phyloP scores from a whole-genome alignment of 441 rosid species.

The Sinapis alba region DNA sequence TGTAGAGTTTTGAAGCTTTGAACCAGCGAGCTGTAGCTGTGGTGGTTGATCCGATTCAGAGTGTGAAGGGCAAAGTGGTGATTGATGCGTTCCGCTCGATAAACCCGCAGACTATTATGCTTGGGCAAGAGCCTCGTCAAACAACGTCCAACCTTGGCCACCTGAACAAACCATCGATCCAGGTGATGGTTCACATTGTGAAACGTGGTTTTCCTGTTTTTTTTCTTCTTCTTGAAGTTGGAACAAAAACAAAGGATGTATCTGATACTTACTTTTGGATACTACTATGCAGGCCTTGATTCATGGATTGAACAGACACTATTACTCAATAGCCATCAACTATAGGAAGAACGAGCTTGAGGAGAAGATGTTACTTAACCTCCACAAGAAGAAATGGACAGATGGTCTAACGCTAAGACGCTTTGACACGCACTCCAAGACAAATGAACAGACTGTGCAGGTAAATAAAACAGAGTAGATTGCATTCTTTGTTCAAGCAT shows the following conservation, averaged over 20 bases:
- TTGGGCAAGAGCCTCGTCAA: constrained; percentile 97
- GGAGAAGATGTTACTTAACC: constrained; percentile 97
- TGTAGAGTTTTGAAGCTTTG: constrained; percentile 98
- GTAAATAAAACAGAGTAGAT: constrained; percentile 31
- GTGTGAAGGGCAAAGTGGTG: constrained; percentile 98
- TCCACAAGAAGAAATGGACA: constrained; percentile 99
- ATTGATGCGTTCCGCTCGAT: constrained; percentile 98
- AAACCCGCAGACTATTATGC: constrained; percentile 99
- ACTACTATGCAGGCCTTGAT: constrained; percentile 71
- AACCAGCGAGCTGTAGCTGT: constrained; percentile 98
- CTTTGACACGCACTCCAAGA: constrained; percentile 91
- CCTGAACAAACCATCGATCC: constrained; percentile 96
- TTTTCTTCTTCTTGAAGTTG: neutral
- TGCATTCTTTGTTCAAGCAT: neutral
- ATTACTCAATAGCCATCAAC: constrained; percentile 95
- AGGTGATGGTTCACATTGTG: constrained; percentile 46
- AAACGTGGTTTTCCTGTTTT: neutral
- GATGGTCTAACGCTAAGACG: constrained; percentile 90
- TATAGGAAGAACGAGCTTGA: constrained; percentile 98
- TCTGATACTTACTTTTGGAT: constrained; percentile 23
- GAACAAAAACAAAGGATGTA: neutral
- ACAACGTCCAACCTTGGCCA: constrained; percentile 97
- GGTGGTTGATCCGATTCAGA: constrained; percentile 98
- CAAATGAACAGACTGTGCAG: constrained; percentile 97
- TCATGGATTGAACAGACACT: constrained; percentile 95